Evolutionary conservation across 331 rosid species (phyloP).

Genomic region (Ulmus americana): DNA sequence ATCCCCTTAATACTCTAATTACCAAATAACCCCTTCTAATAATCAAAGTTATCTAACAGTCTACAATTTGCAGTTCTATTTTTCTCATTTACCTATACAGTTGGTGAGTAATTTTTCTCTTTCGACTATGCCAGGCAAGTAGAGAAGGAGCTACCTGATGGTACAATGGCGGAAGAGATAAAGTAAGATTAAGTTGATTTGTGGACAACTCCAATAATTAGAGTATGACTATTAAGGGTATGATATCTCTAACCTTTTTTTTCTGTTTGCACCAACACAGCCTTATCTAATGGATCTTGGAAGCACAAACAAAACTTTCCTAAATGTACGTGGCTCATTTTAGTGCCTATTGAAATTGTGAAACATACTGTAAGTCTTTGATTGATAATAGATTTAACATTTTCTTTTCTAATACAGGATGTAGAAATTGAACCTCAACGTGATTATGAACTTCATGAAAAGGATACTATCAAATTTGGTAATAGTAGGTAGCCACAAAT

Average conservation of each 20-base stretch:
- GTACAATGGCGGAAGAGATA: conserved; percentile 44
- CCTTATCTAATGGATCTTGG: conserved; percentile 98
- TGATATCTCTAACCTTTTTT: conserved; percentile 22
- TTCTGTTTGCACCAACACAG: conserved; percentile 25
- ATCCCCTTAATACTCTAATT: too few species aligned
- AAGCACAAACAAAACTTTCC: conserved; percentile 89
- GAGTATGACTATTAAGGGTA: conserved; percentile 6
- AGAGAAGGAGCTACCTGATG: conserved; percentile 81
- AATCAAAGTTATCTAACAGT: not conserved
- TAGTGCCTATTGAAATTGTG: too few species aligned
- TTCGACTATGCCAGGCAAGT: conserved; percentile 46
- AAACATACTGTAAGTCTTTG: not conserved
- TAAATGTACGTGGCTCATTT: conserved; percentile 54
- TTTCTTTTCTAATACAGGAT: conserved; percentile 51
- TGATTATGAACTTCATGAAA: conserved; percentile 82
- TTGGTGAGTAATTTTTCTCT: conserved; percentile 1
- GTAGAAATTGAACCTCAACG: conserved; percentile 84
- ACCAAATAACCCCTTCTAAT: too few species aligned
- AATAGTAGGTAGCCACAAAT: conserved; percentile 71
- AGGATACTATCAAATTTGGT: conserved; percentile 86
- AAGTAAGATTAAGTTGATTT: conserved; percentile 38
- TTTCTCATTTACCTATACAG: not conserved
- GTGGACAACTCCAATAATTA: conserved; percentile 5
- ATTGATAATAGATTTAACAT: conserved; percentile 11
- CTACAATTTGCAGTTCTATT: conserved; percentile 12